These are phyloP conservation scores for Rhizophagus prolifer DNA, from an alignment of 192 early-diverging fungal species.

Conservation along the genomic window DNA sequence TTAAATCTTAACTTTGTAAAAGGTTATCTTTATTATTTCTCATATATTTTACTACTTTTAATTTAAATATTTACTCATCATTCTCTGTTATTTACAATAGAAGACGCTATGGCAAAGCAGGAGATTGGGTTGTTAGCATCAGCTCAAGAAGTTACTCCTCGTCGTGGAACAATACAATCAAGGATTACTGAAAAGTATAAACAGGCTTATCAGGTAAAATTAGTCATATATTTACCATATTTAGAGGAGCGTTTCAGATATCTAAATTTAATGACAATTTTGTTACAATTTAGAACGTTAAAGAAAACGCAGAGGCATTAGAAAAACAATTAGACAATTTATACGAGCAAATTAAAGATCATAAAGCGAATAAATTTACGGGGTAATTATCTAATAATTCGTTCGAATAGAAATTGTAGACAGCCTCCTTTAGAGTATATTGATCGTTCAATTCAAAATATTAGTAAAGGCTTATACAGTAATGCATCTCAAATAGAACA, in stretches of 20 bases:
- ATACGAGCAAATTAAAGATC: constrained; percentile 20
- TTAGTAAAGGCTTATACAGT: constrained; percentile 17
- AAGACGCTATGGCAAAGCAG: background rate
- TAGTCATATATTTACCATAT: background rate
- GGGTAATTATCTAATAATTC: background rate
- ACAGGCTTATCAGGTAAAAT: constrained; percentile 1
- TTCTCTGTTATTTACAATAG: background rate
- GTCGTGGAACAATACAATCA: constrained; percentile 9
- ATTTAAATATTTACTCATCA: background rate
- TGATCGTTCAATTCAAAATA: constrained; percentile 13
- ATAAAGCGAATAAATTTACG: constrained; percentile 5
- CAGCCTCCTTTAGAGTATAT: constrained; percentile 13
- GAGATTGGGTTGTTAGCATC: background rate
- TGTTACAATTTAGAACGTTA: background rate
- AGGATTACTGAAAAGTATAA: background rate
- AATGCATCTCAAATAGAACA: constrained; percentile 9
- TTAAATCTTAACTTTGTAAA: background rate
- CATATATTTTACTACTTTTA: background rate
- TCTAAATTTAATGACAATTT: background rate
- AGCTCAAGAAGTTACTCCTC: background rate
- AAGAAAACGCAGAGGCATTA: constrained; percentile 5
- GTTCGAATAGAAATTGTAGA: background rate
- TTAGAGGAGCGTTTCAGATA: no score
- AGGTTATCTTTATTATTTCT: constrained; percentile 1
- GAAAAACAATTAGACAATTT: constrained; percentile 17